Conservation (phyloP, 2,329 filamentous ascomycete species). For the Alternaria consortialis region DNA sequence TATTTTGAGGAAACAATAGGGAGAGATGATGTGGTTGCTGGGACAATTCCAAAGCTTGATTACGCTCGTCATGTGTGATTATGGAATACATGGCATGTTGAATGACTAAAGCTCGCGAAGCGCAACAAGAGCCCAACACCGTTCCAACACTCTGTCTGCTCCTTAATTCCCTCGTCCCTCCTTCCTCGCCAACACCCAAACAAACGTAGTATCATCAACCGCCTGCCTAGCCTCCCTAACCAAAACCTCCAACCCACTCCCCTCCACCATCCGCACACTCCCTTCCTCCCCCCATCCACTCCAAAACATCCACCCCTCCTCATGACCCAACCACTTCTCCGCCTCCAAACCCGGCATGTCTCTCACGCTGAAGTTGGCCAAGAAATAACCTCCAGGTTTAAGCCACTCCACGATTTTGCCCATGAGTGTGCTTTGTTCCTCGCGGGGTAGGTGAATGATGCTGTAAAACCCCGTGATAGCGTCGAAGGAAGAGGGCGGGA, state of each 20-base stretch:
- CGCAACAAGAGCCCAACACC: no score
- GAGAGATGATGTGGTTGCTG: no score
- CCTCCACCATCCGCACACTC: constrained; percentile 42
- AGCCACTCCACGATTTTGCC: constrained; percentile 59
- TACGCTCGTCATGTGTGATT: neutral
- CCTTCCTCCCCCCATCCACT: constrained; percentile 51
- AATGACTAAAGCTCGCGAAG: no score
- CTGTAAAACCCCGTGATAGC: constrained; percentile 64
- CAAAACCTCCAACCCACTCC: constrained; percentile 37
- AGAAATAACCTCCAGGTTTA: constrained; percentile 59
- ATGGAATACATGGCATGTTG: neutral
- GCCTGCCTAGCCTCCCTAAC: constrained; percentile 35
- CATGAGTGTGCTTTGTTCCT: constrained; percentile 61
- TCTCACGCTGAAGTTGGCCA: constrained; percentile 51
- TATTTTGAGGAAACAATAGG: no score
- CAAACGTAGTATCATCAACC: constrained; percentile 34
- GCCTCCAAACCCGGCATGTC: constrained; percentile 21
- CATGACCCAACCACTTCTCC: constrained; percentile 48
- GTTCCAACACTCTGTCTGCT: neutral
- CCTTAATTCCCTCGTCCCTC: neutral
- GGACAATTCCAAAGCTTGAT: neutral
- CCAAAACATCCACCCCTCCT: constrained; percentile 52
- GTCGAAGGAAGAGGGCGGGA: constrained; percentile 53
- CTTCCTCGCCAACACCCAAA: constrained; percentile 44
- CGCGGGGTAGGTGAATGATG: constrained; percentile 63